phyloP scores from a whole-genome alignment of 495 filamentous ascomycete species.

The Talaromyces thailandensis region DNA sequence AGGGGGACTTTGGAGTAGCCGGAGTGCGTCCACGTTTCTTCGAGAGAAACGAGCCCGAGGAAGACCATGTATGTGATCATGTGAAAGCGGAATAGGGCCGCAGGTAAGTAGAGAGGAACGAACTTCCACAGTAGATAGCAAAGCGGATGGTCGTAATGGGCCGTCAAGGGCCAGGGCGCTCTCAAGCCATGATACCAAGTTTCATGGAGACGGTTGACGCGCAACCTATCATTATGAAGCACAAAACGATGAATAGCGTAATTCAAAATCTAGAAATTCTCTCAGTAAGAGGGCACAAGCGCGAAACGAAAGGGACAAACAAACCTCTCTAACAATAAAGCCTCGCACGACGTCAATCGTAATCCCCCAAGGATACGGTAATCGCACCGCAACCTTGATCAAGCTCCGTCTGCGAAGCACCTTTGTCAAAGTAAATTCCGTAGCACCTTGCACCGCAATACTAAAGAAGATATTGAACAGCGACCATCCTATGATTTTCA shows the following conservation, averaged over 20 bases:
- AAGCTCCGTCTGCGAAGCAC: slow-evolving; percentile 43
- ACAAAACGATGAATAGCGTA: slow-evolving; percentile 68
- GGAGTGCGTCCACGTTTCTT: slow-evolving; percentile 68
- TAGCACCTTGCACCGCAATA: slow-evolving; percentile 42
- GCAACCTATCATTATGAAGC: slow-evolving; percentile 44
- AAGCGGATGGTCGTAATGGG: slow-evolving; percentile 76
- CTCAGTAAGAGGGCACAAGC: not conserved
- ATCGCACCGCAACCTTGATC: slow-evolving; percentile 45
- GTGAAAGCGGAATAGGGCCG: slow-evolving; percentile 57
- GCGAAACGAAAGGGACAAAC: not conserved
- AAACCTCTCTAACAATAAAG: slow-evolving; percentile 47
- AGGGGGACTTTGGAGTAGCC: slow-evolving; percentile 70
- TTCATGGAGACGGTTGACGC: slow-evolving; percentile 41
- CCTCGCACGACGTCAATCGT: slow-evolving; percentile 41
- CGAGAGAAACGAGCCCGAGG: slow-evolving; percentile 55
- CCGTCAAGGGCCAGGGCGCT: slow-evolving; percentile 57
- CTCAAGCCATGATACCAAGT: slow-evolving; percentile 56
- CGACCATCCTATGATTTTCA: slow-evolving; percentile 42
- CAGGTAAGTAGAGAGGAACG: slow-evolving; percentile 66
- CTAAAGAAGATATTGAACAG: slow-evolving; percentile 58
- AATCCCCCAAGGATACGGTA: slow-evolving; percentile 56
- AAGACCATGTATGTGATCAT: slow-evolving; percentile 72
- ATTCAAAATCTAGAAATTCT: slow-evolving; percentile 28
- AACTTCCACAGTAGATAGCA: slow-evolving; percentile 60
- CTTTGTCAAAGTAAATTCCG: slow-evolving; percentile 48